Evolutionary conservation across 306 rosid species (phyloP).

Genomic region (Ormosia emarginata): DNA sequence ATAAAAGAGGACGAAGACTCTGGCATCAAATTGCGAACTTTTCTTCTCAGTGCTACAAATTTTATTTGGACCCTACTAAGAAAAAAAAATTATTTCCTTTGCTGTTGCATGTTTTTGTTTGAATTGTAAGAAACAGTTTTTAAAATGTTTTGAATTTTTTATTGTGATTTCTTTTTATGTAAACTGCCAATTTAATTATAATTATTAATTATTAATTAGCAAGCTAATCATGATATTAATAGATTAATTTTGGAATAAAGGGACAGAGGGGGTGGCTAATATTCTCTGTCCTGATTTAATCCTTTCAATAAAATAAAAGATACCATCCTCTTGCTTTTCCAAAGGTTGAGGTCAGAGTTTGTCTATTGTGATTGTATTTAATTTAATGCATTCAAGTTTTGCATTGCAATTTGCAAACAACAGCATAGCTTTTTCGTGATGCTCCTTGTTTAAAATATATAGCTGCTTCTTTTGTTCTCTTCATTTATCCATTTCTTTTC

Average conservation of each 20-base stretch:
- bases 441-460: background rate
- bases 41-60: background rate
- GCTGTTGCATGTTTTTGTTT: slow-evolving; percentile 21
- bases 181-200: background rate
- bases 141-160: background rate
- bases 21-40: background rate
- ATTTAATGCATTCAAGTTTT: background rate
- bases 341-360: background rate
- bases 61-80: background rate
- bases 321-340: background rate
- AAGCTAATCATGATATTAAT: background rate
- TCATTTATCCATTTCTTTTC: slow-evolving; percentile 12
- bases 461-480: slow-evolving; percentile 4
- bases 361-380: background rate
- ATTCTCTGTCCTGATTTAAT: background rate
- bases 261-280: background rate
- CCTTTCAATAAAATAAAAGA: slow-evolving; percentile 1
- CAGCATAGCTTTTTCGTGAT: slow-evolving; percentile 6
- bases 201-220: background rate
- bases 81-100: background rate
- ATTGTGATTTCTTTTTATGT: slow-evolving; percentile 2
- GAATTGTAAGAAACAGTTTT: slow-evolving; percentile 9
- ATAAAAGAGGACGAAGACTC: background rate
- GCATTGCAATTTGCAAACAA: background rate
- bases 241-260: background rate